Conservation (phyloP, 768 basidiomycete species). For the Botryobasidium botryosum region DNA sequence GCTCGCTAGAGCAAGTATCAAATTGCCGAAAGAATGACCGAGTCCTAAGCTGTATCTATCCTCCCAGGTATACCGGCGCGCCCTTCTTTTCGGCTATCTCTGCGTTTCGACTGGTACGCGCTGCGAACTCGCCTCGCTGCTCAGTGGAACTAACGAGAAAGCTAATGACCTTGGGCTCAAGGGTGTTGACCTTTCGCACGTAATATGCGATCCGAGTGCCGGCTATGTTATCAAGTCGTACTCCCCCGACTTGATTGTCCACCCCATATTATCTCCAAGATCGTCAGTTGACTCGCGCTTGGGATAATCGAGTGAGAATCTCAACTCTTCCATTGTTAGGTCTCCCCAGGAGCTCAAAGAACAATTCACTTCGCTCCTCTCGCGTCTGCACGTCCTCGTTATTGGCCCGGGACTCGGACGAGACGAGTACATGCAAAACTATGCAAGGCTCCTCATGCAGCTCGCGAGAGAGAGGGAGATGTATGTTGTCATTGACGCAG, state of each 20-base stretch:
- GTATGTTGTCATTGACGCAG: conserved; percentile 90
- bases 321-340: too few species aligned
- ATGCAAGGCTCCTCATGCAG: conserved; percentile 55
- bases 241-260: conserved; percentile 92
- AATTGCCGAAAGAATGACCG: conserved; percentile 2
- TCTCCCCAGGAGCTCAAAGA: too few species aligned
- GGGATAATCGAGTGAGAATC: too few species aligned
- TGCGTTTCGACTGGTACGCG: conserved; percentile 57
- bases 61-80: conserved; percentile 81
- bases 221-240: conserved; percentile 92
- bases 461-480: conserved; percentile 60
- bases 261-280: conserved; percentile 92
- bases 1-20: conserved; percentile 66
- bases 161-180: too few species aligned
- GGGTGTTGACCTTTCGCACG: conserved; percentile 93
- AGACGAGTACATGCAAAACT: conserved; percentile 75
- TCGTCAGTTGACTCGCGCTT: too few species aligned
- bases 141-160: background rate
- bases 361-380: too few species aligned
- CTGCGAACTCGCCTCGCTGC: background rate
- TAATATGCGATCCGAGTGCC: conserved; percentile 89
- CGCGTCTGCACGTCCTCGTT: conserved; percentile 80
- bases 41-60: background rate
- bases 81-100: conserved; percentile 93
- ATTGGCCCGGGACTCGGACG: conserved; percentile 92